phyloP scores from a whole-genome alignment of 2,329 filamentous ascomycete genomes.

The Bipolaris gigantea region DNA sequence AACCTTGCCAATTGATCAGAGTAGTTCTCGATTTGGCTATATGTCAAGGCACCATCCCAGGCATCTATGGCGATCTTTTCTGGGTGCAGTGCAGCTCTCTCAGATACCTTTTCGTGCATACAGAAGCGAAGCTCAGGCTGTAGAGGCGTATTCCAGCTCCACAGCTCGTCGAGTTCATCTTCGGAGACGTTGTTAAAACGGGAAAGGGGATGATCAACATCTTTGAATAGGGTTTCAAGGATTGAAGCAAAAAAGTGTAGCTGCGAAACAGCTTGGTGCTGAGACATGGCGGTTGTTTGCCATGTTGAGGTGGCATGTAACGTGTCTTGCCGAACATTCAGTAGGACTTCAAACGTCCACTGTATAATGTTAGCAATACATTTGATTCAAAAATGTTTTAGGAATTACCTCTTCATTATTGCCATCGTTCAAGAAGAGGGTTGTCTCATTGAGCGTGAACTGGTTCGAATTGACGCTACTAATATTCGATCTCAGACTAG shows the following conservation, averaged over 20 bases:
- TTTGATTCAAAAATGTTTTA: neutral
- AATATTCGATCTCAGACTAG: constrained; percentile 21
- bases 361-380: constrained; percentile 11
- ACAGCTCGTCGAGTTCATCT: constrained; percentile 51
- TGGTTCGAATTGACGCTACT: constrained; percentile 17
- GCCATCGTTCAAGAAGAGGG: constrained; percentile 35
- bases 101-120: constrained; percentile 53
- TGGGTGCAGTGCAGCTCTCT: constrained; percentile 41
- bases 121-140: constrained; percentile 50
- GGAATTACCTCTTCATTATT: constrained; percentile 32
- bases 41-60: constrained; percentile 44
- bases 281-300: constrained; percentile 47
- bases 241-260: constrained; percentile 48
- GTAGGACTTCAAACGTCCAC: constrained; percentile 36
- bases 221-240: constrained; percentile 42
- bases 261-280: constrained; percentile 49
- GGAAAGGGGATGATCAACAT: constrained; percentile 17
- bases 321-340: constrained; percentile 27
- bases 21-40: constrained; percentile 40
- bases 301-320: constrained; percentile 49
- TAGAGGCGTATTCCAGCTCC: constrained; percentile 53
- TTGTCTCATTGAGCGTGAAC: constrained; percentile 6
- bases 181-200: constrained; percentile 23
- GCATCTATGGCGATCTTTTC: constrained; percentile 45
- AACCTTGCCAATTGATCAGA: constrained; percentile 37